Conservation (phyloP, 2,329 filamentous ascomycete genomes). For the Taxawa tesnikishii region DNA sequence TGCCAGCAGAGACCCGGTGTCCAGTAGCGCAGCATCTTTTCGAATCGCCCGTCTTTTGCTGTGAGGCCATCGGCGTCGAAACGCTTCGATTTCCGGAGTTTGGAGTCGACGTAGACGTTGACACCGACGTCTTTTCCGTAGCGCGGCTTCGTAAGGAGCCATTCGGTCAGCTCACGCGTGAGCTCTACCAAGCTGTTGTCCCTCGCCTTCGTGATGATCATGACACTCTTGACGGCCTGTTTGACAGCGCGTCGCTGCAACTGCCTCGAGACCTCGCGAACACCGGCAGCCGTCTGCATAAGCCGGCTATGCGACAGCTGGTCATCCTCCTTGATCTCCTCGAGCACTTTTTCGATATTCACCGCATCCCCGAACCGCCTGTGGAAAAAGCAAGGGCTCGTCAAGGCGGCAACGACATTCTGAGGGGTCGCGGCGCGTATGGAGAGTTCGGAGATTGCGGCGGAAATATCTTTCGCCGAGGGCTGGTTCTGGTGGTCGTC, state of each 20-base stretch:
- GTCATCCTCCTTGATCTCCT: constrained; percentile 82
- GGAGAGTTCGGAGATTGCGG: constrained; percentile 8
- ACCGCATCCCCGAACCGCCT: constrained; percentile 93
- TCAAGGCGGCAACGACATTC: constrained; percentile 50
- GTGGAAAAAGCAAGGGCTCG: constrained; percentile 96
- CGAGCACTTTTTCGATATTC: constrained; percentile 85
- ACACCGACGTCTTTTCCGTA: constrained; percentile 86
- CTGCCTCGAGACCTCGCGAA: constrained; percentile 91
- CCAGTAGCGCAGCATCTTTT: constrained; percentile 87
- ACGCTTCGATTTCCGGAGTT: constrained; percentile 75
- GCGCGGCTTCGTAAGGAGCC: constrained; percentile 77
- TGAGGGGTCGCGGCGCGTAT: constrained; percentile 9
- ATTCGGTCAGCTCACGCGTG: constrained; percentile 76
- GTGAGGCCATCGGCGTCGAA: constrained; percentile 68
- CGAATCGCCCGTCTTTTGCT: constrained; percentile 61
- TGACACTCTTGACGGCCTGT: constrained; percentile 81
- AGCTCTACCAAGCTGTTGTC: constrained; percentile 87
- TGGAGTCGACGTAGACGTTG: constrained; percentile 96
- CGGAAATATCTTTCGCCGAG: constrained; percentile 7
- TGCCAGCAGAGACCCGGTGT: constrained; percentile 92
- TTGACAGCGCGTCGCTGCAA: constrained; percentile 85
- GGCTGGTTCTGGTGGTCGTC: constrained; percentile 4
- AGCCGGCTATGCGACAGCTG: constrained; percentile 87
- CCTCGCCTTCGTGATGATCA: constrained; percentile 97
- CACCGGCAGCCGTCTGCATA: constrained; percentile 88